Evolutionary conservation across 1,284 basidiomycete genomes (phyloP), one percentile per base, ranked within the genome.

Genomic region (Golubevia pallescens): DNA sequence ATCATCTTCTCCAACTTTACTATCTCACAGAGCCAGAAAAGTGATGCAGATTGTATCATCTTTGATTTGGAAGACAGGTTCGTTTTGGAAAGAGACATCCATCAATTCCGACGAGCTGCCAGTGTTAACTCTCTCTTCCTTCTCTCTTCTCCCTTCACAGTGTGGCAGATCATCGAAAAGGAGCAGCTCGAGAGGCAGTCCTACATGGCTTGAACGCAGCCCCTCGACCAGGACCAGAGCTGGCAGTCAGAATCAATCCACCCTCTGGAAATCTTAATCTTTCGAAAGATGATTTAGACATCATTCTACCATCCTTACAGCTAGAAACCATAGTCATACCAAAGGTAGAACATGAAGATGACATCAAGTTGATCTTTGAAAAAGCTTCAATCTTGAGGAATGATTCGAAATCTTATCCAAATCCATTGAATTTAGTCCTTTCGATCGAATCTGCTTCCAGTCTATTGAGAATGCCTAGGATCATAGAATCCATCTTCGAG

Each of bases 161-260:
- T 42, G 81, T 83, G 0, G 82, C 81, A 0, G 61, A 63, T 23
- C 82, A 83, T 67, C 75, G 79, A 10, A 83, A 83, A 57, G 74
- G 73, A 0, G 71, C 71, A 7, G 82, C 81, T 1, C 69, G 75
- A 1, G 70, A 74, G 59, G 71, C 76, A 55, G 81, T 83, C 0
- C 68, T 78, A 1, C 70, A 81, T 6, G 80, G 71, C 1, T 68
- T 82, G 32, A 68, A 74, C 52, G 65, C 66, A n/a, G 61, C 71
- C 5, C 69, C 74, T 0, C 8, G 57, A 16, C 32, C 53, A 16
- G 67, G 66, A 10, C 73, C 80, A 0, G 79, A 83, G 55, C 66
- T 80, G 1, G 73, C 77, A 1, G 82, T 84, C 4, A 75, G 82
- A 28, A 84, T 84, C 70, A 84, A 84, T 56, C 75, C 82, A 6